Percentiles rank a stretch among this genome's conserved stretches.
Conservation (phyloP, 129 eudicot species). For the Ambrosia artemisiifolia region DNA sequence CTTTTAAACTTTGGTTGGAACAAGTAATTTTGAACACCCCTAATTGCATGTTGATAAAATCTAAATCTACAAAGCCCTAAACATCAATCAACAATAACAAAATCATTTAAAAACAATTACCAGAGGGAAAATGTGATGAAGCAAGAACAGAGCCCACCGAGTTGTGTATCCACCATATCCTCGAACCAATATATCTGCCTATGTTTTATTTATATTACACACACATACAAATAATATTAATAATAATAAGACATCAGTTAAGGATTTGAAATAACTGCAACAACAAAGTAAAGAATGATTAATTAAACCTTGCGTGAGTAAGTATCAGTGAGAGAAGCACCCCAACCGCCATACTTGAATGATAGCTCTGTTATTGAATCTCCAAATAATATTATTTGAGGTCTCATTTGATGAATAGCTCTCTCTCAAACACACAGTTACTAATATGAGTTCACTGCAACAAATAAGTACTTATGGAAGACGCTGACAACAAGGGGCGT, state of each 20-base stretch:
- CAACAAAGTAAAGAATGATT: too few relatives aligned
- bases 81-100: neutral
- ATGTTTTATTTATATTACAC: neutral
- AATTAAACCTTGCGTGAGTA: conserved; percentile 83
- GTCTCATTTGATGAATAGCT: conserved; percentile 41
- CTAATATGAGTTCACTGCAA: neutral
- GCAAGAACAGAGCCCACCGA: conserved; percentile 85
- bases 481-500: too few relatives aligned
- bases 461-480: too few relatives aligned
- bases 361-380: conserved; percentile 88
- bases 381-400: conserved; percentile 68
- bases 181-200: conserved; percentile 85
- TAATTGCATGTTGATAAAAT: neutral
- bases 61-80: neutral
- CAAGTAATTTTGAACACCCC: neutral
- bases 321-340: conserved; percentile 68
- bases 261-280: neutral
- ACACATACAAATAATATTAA: neutral
- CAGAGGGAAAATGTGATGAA: conserved; percentile 72
- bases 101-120: conserved; percentile 28
- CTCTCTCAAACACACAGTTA: neutral
- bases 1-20: too few relatives aligned
- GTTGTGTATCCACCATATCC: conserved; percentile 91
- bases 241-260: neutral
- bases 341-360: conserved; percentile 74